Percentiles rank a stretch among this genome's conserved stretches.
phyloP scores from a whole-genome alignment of 2,329 filamentous ascomycete genomes.

The Penicillium hordei region DNA sequence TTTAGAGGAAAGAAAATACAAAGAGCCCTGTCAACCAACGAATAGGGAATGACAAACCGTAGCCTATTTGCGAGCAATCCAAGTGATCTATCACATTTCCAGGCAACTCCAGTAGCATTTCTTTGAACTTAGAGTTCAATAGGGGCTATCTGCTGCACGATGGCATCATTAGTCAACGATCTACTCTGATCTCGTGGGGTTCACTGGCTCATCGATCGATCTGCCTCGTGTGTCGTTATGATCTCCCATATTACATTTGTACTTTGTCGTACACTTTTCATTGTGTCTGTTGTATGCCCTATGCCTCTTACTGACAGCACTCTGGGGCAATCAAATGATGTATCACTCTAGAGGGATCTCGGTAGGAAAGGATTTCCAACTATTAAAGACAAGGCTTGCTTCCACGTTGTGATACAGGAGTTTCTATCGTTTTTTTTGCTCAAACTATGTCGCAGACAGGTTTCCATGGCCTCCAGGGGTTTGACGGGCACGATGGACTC shows the following conservation, averaged over 20 bases:
- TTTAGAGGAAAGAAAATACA: neutral
- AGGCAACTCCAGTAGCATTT: neutral
- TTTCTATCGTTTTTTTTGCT: neutral
- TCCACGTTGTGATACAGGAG: neutral
- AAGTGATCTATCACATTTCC: conserved; percentile 1
- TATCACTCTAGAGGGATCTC: conserved; percentile 12
- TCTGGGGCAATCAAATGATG: conserved; percentile 19
- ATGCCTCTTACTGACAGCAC: neutral
- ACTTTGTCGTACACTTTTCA: conserved; percentile 3
- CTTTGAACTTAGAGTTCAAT: conserved; percentile 17
- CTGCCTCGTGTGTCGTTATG: conserved; percentile 9
- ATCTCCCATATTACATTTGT: conserved; percentile 13
- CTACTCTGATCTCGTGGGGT: conserved; percentile 18
- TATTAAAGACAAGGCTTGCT: conserved; percentile 15
- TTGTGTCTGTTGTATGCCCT: conserved; percentile 1
- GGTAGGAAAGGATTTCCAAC: neutral
- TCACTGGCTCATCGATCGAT: conserved; percentile 18
- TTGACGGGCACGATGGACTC: neutral
- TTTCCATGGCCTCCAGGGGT: conserved; percentile 1
- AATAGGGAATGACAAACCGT: neutral
- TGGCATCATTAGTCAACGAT: conserved; percentile 19
- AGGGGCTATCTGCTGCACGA: conserved; percentile 18
- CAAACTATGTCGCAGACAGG: conserved; percentile 15
- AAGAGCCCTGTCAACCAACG: neutral
- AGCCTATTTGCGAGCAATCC: conserved; percentile 7